Evolutionary conservation across 768 basidiomycete genomes (phyloP), one percentile per base, ranked within the genome.

Genomic region (Collybia sp.): DNA sequence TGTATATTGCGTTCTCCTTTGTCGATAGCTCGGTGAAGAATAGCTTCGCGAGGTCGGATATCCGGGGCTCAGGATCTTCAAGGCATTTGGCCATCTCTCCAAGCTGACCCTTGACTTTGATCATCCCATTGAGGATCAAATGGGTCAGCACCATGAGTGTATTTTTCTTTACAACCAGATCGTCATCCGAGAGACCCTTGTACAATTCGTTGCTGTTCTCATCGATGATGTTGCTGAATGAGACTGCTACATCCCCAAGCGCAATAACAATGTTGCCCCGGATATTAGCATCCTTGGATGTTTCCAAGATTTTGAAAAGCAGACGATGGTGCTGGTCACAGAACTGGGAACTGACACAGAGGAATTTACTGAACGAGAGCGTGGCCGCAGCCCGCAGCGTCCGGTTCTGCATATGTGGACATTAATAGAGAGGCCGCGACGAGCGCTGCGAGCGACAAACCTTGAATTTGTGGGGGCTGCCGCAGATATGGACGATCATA

Each of bases 41-140:
- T 42, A 99, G 62, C 65, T 93, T 95, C n/a, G 96, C 95, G 33
- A 99, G 75, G 57, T 97, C 95, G 13, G 88, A 80, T 48, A 99
- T 87, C 12, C 95, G 68, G 39, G 74, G 74, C 47, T 97, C 95
- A 17, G 79, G 73, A 63, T 98, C 95, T 67, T 97, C 93, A 6
- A 98, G 68, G 61, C 96, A 98, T 66, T 99, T 98, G n/a, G 95
- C 96, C 95, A 99, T 98, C 74, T 99, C 96, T 13, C 96, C 96
- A 6, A 99, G 74, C 61, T 99, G 95, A 1, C 96, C 96, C 67
- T 99, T 98, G 55, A 98, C 94, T 66, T 98, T 99, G 76, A 99
- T 89, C 96, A 98, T 97, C 2, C 95, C 95, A 57, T 97, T 97
- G 50, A 99, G 69, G 59, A 98, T 98, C 49, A 99, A 69, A 63